Conservation (phyloP, 2,329 filamentous ascomycete species). For the Epichloe glyceriae region DNA sequence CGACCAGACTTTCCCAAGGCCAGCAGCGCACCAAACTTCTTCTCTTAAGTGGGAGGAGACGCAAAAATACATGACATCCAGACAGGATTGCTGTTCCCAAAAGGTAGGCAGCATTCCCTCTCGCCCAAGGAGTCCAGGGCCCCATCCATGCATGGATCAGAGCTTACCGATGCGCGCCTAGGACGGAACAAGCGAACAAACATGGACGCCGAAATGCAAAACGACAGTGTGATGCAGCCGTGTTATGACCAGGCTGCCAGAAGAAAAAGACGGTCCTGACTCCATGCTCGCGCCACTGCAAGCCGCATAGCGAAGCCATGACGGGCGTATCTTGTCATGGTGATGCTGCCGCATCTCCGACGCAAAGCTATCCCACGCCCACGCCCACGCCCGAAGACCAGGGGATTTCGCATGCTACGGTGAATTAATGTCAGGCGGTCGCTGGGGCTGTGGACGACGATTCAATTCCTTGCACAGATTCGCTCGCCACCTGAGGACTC, state of each 20-base stretch:
- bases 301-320: neutral
- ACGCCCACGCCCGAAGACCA: neutral
- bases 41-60: neutral
- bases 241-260: neutral
- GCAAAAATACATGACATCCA: neutral
- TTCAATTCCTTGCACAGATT: neutral
- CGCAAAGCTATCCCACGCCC: neutral
- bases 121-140: neutral
- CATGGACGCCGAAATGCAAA: neutral
- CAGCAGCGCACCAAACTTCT: neutral
- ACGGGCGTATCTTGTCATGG: neutral
- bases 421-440: neutral
- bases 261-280: neutral
- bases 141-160: too few relatives aligned
- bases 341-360: neutral
- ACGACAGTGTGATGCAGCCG: neutral
- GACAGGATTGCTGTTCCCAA: neutral
- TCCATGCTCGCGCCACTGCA: neutral
- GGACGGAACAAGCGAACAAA: neutral
- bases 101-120: neutral
- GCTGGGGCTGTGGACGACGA: constrained; percentile 3
- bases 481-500: constrained; percentile 1
- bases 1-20: neutral
- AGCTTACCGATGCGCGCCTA: neutral
- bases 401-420: neutral